Evolutionary conservation across 202 grass and related monocot species (phyloP).

Genomic region (Setaria italica): DNA sequence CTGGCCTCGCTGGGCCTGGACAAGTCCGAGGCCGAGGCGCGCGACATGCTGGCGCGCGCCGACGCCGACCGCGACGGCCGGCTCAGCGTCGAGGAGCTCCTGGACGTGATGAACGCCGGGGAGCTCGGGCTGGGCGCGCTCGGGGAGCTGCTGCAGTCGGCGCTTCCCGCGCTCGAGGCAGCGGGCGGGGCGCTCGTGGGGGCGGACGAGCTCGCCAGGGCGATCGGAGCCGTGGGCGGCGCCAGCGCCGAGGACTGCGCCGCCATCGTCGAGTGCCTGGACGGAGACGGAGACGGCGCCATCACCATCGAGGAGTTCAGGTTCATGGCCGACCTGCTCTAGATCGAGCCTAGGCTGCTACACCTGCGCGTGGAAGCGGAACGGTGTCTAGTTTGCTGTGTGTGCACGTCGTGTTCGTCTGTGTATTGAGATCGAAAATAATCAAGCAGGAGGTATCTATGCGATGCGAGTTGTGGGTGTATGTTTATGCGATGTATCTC

Average conservation of each 20-base stretch:
- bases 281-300: conserved; percentile 74
- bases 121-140: conserved; percentile 68
- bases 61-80: conserved; percentile 62
- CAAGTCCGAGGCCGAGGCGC: conserved; percentile 51
- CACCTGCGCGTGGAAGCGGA: background rate
- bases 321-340: conserved; percentile 73
- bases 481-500: background rate
- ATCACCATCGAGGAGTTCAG: conserved; percentile 74
- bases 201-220: conserved; percentile 59
- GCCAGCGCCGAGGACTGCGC: conserved; percentile 73
- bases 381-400: background rate
- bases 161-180: conserved; percentile 55
- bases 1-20: conserved; percentile 71
- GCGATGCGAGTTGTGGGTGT: background rate
- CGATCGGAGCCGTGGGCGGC: conserved; percentile 44
- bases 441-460: background rate
- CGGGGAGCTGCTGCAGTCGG: conserved; percentile 70
- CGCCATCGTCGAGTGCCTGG: conserved; percentile 76
- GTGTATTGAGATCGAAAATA: background rate
- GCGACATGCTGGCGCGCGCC: conserved; percentile 70
- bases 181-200: conserved; percentile 55
- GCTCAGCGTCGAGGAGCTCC: conserved; percentile 74
- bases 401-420: too few species aligned
- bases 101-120: conserved; percentile 74
- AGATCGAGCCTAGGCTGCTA: background rate